A percentile compares a stretch with the other conserved stretches of the same genome.
phyloP scores from a whole-genome alignment of 108 stramenopile species.

The Skeletonema menzelii region DNA sequence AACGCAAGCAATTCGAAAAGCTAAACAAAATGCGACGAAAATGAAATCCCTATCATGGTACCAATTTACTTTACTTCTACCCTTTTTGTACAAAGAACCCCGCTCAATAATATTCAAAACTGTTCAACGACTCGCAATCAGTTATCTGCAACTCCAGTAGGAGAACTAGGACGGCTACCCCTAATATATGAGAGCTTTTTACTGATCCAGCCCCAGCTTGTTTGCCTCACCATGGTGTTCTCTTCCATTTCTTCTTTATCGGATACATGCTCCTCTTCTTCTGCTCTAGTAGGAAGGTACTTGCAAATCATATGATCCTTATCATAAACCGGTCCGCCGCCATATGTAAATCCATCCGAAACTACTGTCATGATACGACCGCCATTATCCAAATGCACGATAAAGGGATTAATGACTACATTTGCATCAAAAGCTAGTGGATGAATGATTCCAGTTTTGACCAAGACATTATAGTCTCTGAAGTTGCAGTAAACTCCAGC shows the following conservation, averaged over 20 bases:
- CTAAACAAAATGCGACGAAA: too few relatives aligned
- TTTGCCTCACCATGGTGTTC: neutral
- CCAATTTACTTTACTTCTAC: too few relatives aligned
- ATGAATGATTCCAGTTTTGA: neutral
- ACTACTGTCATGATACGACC: neutral
- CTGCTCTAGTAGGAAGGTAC: neutral
- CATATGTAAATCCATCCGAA: neutral
- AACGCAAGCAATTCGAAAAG: too few relatives aligned
- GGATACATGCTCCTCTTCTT: neutral
- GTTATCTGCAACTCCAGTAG: too few relatives aligned
- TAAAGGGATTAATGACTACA: neutral
- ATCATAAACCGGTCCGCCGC: neutral
- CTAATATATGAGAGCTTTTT: neutral
- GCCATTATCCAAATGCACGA: neutral
- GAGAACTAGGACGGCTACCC: too few relatives aligned
- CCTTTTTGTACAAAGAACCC: neutral
- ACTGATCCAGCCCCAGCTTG: neutral
- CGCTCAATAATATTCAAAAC: neutral
- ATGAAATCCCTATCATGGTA: too few relatives aligned
- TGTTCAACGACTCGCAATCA: neutral
- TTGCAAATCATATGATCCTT: neutral
- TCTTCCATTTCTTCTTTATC: neutral
- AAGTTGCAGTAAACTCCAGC: conserved; percentile 52
- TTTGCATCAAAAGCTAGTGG: neutral
- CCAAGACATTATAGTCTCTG: neutral